Conservation (phyloP, 2,329 filamentous ascomycete species). For the Chrysosphaeria jannelii region DNA sequence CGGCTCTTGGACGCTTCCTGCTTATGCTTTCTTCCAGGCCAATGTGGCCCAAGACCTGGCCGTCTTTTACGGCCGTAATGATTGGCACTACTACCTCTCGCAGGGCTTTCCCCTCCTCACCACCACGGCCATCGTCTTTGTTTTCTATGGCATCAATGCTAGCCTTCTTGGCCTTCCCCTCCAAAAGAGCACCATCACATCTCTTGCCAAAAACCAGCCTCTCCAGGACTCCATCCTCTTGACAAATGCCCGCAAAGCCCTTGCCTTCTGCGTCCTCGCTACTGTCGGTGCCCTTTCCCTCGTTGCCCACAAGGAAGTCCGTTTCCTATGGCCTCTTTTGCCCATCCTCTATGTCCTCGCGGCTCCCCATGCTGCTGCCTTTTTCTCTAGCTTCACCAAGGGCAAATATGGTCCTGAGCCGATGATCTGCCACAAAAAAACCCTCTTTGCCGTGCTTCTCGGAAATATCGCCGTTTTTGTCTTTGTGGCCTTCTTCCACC, state of each 20-base stretch:
- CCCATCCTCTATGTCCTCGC: constrained; percentile 62
- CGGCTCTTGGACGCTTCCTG: constrained; percentile 61
- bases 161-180: constrained; percentile 7
- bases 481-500: constrained; percentile 54
- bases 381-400: constrained; percentile 24
- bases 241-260: constrained; percentile 17
- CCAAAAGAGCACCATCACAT: constrained; percentile 7
- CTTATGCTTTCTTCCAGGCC: constrained; percentile 64
- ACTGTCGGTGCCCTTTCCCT: constrained; percentile 36
- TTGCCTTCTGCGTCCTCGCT: constrained; percentile 26
- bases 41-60: constrained; percentile 71
- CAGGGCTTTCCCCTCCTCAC: constrained; percentile 73
- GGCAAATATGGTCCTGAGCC: background rate
- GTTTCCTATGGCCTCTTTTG: constrained; percentile 81
- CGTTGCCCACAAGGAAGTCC: constrained; percentile 86
- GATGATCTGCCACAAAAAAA: constrained; percentile 17
- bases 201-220: too few species aligned
- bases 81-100: constrained; percentile 75
- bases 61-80: constrained; percentile 74
- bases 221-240: constrained; percentile 9
- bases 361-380: constrained; percentile 31
- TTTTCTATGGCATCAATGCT: constrained; percentile 29
- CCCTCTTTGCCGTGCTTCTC: constrained; percentile 26
- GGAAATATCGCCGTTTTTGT: constrained; percentile 40
- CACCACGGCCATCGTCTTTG: constrained; percentile 57